Conservation (phyloP, 495 filamentous ascomycete genomes). For the Hypoxylon rickii region DNA sequence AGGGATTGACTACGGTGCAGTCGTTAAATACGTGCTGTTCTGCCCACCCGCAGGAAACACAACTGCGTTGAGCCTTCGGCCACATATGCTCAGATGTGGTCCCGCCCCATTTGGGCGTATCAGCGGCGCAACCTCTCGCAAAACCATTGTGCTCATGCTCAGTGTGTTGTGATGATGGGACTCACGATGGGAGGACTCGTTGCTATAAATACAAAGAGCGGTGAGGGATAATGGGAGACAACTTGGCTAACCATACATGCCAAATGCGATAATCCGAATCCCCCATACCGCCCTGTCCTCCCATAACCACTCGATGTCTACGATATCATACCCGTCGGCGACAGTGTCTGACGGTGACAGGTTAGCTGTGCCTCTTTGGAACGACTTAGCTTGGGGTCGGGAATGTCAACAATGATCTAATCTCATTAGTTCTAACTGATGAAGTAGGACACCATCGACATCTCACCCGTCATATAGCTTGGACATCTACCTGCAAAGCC, state of each 20-base stretch:
- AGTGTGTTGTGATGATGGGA: background rate
- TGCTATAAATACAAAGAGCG: constrained; percentile 26
- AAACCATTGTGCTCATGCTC: constrained; percentile 9
- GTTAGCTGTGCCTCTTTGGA: constrained; percentile 4
- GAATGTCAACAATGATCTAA: background rate
- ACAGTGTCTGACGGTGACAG: constrained; percentile 14
- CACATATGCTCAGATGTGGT: background rate
- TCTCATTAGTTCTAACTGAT: constrained; percentile 1
- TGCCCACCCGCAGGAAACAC: constrained; percentile 1
- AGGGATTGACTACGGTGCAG: background rate
- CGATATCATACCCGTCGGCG: constrained; percentile 6
- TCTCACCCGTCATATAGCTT: constrained; percentile 14
- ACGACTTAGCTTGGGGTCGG: background rate
- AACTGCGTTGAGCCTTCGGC: constrained; percentile 7
- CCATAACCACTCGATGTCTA: constrained; percentile 6
- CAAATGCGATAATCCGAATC: background rate
- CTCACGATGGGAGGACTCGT: background rate
- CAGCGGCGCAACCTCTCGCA: background rate
- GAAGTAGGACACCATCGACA: constrained; percentile 1
- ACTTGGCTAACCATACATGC: constrained; percentile 1
- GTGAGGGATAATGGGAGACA: constrained; percentile 8
- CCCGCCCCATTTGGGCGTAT: background rate
- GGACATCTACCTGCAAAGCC: constrained; percentile 21
- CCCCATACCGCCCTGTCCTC: background rate
- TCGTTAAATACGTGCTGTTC: background rate